Base-by-base conservation (phyloP, 495 filamentous ascomycete genomes). In the Cercophora scortea region DNA sequence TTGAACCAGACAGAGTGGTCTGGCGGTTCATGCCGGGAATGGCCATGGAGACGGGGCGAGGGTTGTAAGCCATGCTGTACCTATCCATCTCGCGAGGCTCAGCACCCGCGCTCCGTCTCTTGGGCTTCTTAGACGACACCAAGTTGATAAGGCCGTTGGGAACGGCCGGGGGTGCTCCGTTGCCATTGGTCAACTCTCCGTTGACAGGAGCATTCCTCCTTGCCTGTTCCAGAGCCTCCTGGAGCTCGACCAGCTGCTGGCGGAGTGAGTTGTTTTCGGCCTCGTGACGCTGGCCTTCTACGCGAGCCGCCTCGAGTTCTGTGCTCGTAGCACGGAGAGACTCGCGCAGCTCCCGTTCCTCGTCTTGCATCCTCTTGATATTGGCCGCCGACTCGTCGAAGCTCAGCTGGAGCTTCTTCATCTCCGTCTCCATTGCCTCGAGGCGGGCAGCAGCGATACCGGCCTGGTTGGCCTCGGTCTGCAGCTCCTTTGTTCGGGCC, bases 81-180 rank as follows among this genome's bases (percentile, higher is more conserved):
- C 90, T 81, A 68, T 95, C 90, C 54, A 84, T 76, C 12, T 89
- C 83, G 60, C 86, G 81, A 55, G 79, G 83, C 64, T 95, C 91
- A n/a, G 87, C 85, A 34, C 93, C 93, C 47, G 89, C 93, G 68
- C 93, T 97, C 45, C 94, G 81, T 63, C 93, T 74, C 76, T 97
- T 96, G 35, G 92, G 90, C 75, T 95, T 96, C 81, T 97, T 99
- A 17, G 89, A 88, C 11, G 91, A 89, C 13, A 99, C 93, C 44
- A 99, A 75, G 64, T 97, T 97, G 75, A 99, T 96, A 49, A 99
- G 79, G 48, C 90, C 89, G 51, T 76, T 85, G 3, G 80, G 72
- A 52, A 84, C 79, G 18, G 77, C 64, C 50, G 78, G 75, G 10
- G 68, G 54, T 45, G 56, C 63, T 9, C 63, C 54, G 32, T 54